These are phyloP conservation scores for Ophiorrhiza pumila DNA, from an alignment of 257 asterid species.

Conservation along the genomic window DNA sequence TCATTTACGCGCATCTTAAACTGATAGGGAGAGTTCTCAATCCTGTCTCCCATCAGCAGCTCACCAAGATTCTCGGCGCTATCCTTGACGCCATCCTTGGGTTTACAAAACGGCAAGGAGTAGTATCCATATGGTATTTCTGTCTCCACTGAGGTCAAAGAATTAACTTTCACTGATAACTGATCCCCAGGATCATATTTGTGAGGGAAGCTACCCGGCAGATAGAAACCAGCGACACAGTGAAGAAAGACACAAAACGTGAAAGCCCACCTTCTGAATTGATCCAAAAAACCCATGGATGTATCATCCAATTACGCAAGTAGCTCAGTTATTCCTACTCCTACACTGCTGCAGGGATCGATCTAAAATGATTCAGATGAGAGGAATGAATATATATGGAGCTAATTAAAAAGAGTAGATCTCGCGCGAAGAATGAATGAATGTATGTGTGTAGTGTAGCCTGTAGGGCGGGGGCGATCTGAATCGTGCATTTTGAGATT, in stretches of 20 bases:
- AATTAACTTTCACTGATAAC: conserved; percentile 75
- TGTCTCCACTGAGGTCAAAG: conserved; percentile 78
- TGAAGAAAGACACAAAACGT: neutral
- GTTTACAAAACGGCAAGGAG: conserved; percentile 71
- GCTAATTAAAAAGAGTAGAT: neutral
- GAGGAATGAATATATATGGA: too few species aligned
- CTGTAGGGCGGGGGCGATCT: too few species aligned
- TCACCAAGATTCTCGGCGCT: conserved; percentile 89
- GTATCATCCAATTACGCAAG: neutral
- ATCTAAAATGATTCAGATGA: too few species aligned
- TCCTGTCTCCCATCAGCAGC: conserved; percentile 88
- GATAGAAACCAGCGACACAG: conserved; percentile 50
- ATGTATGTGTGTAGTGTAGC: too few species aligned
- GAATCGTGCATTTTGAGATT: neutral
- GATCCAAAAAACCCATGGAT: neutral
- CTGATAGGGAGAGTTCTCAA: conserved; percentile 80
- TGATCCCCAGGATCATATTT: conserved; percentile 60
- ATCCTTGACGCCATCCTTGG: conserved; percentile 72
- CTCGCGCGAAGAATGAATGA: too few species aligned
- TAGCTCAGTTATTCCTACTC: too few species aligned
- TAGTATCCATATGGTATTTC: conserved; percentile 83
- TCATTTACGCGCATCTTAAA: conserved; percentile 74
- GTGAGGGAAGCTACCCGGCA: conserved; percentile 88
- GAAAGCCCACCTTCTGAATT: neutral
- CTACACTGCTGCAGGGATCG: too few species aligned